Percentiles rank a stretch among this genome's conserved stretches.
These are phyloP conservation scores for Podospora bellae-mahoneyi DNA, from an alignment of 495 filamentous ascomycete genomes.

Conservation along the genomic window DNA sequence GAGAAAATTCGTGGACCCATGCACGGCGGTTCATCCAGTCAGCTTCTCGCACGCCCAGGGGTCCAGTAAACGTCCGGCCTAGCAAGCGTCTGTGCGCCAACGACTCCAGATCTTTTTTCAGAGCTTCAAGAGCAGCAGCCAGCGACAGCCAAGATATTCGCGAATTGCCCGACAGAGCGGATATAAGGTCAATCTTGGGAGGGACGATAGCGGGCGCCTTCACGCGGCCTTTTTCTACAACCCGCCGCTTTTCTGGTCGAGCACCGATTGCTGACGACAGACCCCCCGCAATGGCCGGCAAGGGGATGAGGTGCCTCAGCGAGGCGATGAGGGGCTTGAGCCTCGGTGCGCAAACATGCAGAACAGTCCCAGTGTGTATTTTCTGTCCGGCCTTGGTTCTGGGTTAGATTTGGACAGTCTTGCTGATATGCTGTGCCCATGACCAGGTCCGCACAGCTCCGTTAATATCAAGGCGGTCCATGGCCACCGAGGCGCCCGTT, in stretches of 20 bases:
- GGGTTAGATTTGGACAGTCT: background rate
- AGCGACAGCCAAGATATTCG: conserved; percentile 2
- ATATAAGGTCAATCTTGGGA: background rate
- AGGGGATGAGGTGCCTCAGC: conserved; percentile 43
- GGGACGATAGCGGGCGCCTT: background rate
- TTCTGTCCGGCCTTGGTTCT: background rate
- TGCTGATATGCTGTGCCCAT: conserved; percentile 2
- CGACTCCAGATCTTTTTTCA: conserved; percentile 32
- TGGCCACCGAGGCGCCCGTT: conserved; percentile 68
- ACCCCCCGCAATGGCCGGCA: conserved; percentile 38
- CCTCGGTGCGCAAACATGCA: conserved; percentile 40
- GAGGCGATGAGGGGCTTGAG: conserved; percentile 46
- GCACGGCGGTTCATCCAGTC: conserved; percentile 12
- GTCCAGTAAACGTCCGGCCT: conserved; percentile 23
- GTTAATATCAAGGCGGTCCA: conserved; percentile 52
- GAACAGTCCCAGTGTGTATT: conserved; percentile 31
- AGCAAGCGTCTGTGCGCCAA: conserved; percentile 24
- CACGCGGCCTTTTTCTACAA: background rate
- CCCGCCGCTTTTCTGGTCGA: background rate
- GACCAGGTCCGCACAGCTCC: conserved; percentile 18
- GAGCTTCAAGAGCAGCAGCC: conserved; percentile 5
- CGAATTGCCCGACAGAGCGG: conserved; percentile 4
- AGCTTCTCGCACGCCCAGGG: conserved; percentile 4
- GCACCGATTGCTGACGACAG: background rate
- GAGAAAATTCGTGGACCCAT: conserved; percentile 23